Evolutionary conservation across 352 stramenopile genomes (phyloP).

Genomic region (Phytophthora sansomeana): DNA sequence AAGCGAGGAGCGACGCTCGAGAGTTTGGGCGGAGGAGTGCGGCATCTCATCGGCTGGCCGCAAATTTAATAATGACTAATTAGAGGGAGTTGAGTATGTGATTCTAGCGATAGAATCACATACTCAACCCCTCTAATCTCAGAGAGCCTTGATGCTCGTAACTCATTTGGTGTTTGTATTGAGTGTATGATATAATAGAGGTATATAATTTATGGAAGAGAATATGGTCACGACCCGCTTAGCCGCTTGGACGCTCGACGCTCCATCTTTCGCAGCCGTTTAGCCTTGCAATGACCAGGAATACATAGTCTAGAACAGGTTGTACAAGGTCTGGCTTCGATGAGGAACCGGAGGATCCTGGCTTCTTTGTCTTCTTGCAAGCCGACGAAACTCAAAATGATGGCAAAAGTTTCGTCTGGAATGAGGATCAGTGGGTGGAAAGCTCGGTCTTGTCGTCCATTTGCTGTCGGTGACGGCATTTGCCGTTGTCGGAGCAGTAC

Average conservation of each 20-base stretch:
- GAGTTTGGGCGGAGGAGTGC: not conserved
- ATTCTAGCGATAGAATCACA: not conserved
- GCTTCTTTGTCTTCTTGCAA: constrained; percentile 25
- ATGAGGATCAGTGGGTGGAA: constrained; percentile 7
- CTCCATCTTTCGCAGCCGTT: constrained; percentile 24
- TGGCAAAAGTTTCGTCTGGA: constrained; percentile 20
- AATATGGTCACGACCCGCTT: not conserved
- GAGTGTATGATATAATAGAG: not conserved
- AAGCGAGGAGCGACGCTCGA: constrained; percentile 28
- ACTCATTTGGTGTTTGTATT: not conserved
- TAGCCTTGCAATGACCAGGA: constrained; percentile 29
- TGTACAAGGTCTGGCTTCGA: constrained; percentile 22
- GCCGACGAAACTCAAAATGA: constrained; percentile 31
- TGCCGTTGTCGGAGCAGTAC: constrained; percentile 11
- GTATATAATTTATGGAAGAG: not conserved
- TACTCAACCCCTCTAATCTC: too few relatives aligned
- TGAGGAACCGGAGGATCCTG: constrained; percentile 20
- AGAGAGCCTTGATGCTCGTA: not conserved
- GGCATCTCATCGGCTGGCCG: constrained; percentile 15
- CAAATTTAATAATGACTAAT: constrained; percentile 11
- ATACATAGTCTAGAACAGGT: constrained; percentile 23
- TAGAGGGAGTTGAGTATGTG: not conserved
- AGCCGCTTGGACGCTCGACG: constrained; percentile 8
- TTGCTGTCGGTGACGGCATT: not conserved
- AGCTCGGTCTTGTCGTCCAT: not conserved